Evolutionary conservation across 192 early-diverging fungal species (phyloP).

Genomic region (Entrophospora sp.): DNA sequence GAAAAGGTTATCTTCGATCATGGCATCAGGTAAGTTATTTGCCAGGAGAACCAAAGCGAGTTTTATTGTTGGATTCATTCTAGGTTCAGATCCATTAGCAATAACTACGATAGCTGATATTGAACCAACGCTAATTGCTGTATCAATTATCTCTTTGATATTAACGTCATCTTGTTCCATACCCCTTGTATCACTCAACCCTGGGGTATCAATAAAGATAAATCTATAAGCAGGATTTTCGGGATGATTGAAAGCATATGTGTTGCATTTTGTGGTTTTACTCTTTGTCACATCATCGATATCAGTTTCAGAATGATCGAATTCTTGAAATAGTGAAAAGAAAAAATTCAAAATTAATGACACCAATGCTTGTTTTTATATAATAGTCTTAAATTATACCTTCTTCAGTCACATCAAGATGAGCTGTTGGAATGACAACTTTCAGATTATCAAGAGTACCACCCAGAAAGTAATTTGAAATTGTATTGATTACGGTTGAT

Average conservation of each 20-base stretch:
- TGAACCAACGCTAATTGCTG: slow-evolving; percentile 3
- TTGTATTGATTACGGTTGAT: slow-evolving; percentile 4
- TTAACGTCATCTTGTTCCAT: slow-evolving; percentile 2
- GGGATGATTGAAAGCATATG: not conserved
- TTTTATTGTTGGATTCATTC: not conserved
- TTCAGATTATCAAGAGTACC: slow-evolving; percentile 1
- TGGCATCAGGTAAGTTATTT: not conserved
- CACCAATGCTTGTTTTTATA: no score
- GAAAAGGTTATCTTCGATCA: not conserved
- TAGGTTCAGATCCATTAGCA: slow-evolving; percentile 14
- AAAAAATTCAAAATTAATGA: no score
- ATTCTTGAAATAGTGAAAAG: not conserved
- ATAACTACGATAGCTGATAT: slow-evolving; percentile 3
- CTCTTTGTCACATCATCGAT: not conserved
- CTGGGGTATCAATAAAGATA: slow-evolving; percentile 6
- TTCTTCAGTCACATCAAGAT: slow-evolving; percentile 7
- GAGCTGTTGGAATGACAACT: not conserved
- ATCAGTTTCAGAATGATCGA: not conserved
- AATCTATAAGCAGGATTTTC: not conserved
- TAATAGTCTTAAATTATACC: slow-evolving; percentile 1
- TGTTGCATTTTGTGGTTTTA: slow-evolving; percentile 1
- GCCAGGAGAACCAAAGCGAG: not conserved
- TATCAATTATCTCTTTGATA: not conserved
- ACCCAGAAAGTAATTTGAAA: slow-evolving; percentile 7
- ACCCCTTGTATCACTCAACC: slow-evolving; percentile 2